These are phyloP conservation scores for Nelumbo lutea DNA, from an alignment of 164 flowering plant species.

Conservation along the genomic window DNA sequence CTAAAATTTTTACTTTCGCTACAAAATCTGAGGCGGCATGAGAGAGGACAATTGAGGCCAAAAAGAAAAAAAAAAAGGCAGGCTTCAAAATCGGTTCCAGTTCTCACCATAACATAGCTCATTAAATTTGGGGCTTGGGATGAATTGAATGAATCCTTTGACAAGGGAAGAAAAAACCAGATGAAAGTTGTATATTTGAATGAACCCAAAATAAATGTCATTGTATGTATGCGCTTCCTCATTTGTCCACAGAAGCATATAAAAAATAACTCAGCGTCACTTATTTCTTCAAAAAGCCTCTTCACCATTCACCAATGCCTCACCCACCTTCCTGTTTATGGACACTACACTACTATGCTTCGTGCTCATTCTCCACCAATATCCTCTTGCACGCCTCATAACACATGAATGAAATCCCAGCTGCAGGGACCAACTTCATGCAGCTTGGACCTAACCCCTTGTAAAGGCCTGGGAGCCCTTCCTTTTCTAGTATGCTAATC, in stretches of 20 bases:
- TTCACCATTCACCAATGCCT: background rate
- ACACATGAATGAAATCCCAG: conserved; percentile 90
- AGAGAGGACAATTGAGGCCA: background rate
- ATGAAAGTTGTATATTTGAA: background rate
- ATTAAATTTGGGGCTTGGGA: too few species aligned
- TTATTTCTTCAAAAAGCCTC: conserved; percentile 1
- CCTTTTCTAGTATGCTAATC: conserved; percentile 42
- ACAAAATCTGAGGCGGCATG: background rate
- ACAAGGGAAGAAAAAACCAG: background rate
- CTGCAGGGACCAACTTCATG: conserved; percentile 76
- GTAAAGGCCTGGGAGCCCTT: conserved; percentile 64
- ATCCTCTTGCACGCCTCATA: conserved; percentile 83
- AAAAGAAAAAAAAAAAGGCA: background rate
- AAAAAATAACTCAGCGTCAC: background rate
- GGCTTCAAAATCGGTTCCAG: background rate
- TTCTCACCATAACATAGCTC: conserved; percentile 10
- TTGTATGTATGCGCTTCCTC: background rate
- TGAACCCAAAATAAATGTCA: background rate
- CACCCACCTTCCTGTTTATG: background rate
- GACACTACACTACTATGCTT: conserved; percentile 12
- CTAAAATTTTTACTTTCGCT: background rate
- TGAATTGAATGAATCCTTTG: background rate
- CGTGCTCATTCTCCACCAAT: conserved; percentile 51
- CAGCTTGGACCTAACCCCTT: conserved; percentile 81
- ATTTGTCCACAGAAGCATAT: background rate